A percentile compares a stretch with the other conserved stretches of the same genome.
Evolutionary conservation across 2,329 filamentous ascomycete species (phyloP).

Genomic region (Raffaelea arxii): DNA sequence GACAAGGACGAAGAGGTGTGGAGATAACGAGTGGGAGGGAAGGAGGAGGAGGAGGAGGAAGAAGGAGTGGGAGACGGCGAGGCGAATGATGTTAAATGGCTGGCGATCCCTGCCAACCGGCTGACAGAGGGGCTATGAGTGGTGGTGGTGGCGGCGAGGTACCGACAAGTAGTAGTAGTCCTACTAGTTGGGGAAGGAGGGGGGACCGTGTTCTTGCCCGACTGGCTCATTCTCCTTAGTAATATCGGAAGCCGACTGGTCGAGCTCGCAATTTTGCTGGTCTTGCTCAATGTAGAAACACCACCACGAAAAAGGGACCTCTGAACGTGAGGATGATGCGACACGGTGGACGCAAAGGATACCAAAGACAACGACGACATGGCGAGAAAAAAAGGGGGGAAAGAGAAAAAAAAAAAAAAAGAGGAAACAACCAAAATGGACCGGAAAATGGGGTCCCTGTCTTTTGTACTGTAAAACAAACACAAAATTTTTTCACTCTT

Average conservation of each 20-base stretch:
- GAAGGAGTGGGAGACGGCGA: slow-evolving; percentile 17
- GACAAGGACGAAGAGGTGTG: slow-evolving; percentile 9
- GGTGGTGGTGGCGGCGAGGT: neutral
- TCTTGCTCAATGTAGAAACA: too few species aligned
- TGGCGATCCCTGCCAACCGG: slow-evolving; percentile 19
- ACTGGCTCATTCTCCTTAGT: slow-evolving; percentile 7
- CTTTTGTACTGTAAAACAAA: too few species aligned
- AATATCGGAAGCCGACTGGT: slow-evolving; percentile 8
- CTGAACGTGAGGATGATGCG: neutral
- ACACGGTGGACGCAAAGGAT: neutral
- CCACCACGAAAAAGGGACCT: neutral
- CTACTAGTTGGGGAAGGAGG: slow-evolving; percentile 2
- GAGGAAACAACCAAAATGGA: too few species aligned
- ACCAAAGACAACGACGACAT: neutral
- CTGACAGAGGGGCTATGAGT: slow-evolving; percentile 17
- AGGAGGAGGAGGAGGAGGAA: slow-evolving; percentile 3
- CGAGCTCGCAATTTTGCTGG: neutral
- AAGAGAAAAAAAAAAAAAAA: neutral
- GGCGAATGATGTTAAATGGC: slow-evolving; percentile 16
- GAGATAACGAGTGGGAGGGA: slow-evolving; percentile 1
- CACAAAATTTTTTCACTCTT: too few species aligned
- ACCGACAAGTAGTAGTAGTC: neutral
- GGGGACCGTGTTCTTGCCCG: slow-evolving; percentile 6
- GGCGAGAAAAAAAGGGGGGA: neutral
- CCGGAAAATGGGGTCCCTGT: too few species aligned